These are phyloP conservation scores for Dactylis glomerata DNA, from an alignment of 176 grass and related monocot genomes.

Conservation along the genomic window DNA sequence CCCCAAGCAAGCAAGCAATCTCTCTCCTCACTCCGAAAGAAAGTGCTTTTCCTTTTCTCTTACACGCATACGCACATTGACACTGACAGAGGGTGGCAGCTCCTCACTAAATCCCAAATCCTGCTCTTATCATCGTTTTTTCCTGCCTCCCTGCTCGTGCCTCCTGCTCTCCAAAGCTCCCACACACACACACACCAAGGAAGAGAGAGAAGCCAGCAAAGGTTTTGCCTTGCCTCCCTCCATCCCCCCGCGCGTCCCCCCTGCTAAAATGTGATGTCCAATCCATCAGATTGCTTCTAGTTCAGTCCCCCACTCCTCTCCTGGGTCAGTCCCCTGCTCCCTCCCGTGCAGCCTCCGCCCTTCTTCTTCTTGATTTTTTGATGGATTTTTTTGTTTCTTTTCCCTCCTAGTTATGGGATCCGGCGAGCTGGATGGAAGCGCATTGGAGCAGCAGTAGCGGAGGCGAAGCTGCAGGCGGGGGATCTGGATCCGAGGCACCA, in stretches of 20 bases:
- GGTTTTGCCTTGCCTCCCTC: constrained; percentile 30
- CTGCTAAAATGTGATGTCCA: constrained; percentile 70
- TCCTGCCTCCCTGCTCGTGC: constrained; percentile 40
- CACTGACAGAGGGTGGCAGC: not conserved
- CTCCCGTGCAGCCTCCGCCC: not conserved
- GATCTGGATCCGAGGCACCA: constrained; percentile 97
- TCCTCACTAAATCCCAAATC: constrained; percentile 39
- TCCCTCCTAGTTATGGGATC: constrained; percentile 63
- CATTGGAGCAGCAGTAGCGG: constrained; percentile 39
- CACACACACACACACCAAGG: constrained; percentile 1
- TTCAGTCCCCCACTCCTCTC: constrained; percentile 47
- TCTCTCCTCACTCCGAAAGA: not conserved
- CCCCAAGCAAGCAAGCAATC: not conserved
- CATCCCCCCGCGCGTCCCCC: not conserved
- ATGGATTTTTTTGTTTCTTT: constrained; percentile 25
- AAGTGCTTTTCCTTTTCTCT: not conserved
- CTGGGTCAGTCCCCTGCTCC: constrained; percentile 46
- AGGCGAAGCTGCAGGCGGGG: constrained; percentile 35
- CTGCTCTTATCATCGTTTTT: constrained; percentile 47
- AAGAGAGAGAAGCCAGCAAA: not conserved
- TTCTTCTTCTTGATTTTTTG: not conserved
- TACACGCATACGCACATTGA: constrained; percentile 13
- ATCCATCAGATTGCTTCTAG: constrained; percentile 53
- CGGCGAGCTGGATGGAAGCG: constrained; percentile 72
- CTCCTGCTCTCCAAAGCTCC: constrained; percentile 26